Conservation (phyloP, 805 yeast genomes). For the Nadsonia fulvescens region DNA sequence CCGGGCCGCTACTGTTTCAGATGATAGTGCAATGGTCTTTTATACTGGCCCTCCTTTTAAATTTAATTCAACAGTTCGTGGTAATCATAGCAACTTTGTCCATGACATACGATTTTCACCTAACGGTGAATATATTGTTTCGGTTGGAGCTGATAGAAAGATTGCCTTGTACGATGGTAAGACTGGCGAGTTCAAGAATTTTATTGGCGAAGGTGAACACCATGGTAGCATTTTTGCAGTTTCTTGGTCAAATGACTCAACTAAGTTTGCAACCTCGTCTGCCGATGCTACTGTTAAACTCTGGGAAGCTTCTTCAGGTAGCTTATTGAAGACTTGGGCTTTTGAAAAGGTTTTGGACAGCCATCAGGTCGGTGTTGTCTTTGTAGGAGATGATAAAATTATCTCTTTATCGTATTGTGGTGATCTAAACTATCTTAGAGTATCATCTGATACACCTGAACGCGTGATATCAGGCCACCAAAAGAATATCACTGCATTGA, state of each 20-base stretch:
- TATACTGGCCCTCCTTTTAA: constrained; percentile 89
- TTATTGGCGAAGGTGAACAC: constrained; percentile 27
- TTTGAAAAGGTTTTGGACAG: constrained; percentile 30
- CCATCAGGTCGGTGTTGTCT: constrained; percentile 69
- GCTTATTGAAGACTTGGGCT: constrained; percentile 35
- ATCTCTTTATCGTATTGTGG: constrained; percentile 60
- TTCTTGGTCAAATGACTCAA: constrained; percentile 43
- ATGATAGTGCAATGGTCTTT: constrained; percentile 72
- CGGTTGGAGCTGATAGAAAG: constrained; percentile 73
- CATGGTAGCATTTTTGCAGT: constrained; percentile 69
- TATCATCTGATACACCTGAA: constrained; percentile 17
- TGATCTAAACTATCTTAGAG: constrained; percentile 41
- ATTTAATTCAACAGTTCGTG: constrained; percentile 54
- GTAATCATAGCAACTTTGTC: constrained; percentile 59
- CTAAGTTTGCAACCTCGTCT: constrained; percentile 55
- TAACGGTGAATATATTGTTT: constrained; percentile 53
- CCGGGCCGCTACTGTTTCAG: constrained; percentile 83
- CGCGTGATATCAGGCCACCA: constrained; percentile 58
- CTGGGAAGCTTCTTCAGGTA: no score
- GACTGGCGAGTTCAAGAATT: constrained; percentile 51
- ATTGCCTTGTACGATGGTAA: constrained; percentile 73
- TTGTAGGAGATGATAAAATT: constrained; percentile 36
- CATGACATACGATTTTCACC: constrained; percentile 72
- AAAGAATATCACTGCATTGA: constrained; percentile 51
- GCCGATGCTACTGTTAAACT: constrained; percentile 64